phyloP scores from a whole-genome alignment of 2,329 filamentous ascomycete species.

The Beauveria medogensis region DNA sequence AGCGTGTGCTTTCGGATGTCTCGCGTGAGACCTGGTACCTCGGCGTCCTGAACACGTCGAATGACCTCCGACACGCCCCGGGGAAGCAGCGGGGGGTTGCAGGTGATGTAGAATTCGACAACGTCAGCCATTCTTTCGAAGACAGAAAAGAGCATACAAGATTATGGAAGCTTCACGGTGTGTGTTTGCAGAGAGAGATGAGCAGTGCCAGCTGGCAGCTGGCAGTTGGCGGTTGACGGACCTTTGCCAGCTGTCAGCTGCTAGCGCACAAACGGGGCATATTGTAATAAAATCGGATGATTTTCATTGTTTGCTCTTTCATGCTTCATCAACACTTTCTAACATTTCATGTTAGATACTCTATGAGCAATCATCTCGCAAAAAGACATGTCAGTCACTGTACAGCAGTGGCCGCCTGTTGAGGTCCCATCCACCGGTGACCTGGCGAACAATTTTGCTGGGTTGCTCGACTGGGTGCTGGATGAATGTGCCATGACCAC shows the following conservation, averaged over 20 bases:
- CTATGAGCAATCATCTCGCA: neutral
- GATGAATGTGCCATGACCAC: neutral
- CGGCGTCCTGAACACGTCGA: neutral
- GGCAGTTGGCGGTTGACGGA: neutral
- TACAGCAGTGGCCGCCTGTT: neutral
- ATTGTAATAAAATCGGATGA: neutral
- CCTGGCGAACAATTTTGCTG: neutral
- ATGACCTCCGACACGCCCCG: constrained; percentile 8
- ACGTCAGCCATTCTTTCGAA: neutral
- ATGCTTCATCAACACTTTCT: neutral
- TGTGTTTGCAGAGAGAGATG: neutral
- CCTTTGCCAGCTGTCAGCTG: constrained; percentile 2
- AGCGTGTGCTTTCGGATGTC: neutral
- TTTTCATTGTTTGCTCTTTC: neutral
- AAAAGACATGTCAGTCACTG: neutral
- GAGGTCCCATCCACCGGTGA: neutral
- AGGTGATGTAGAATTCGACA: constrained; percentile 4
- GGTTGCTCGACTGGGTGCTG: constrained; percentile 1
- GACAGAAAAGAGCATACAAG: too few species aligned
- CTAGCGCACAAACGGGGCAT: constrained; percentile 1
- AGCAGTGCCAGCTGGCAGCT: neutral
- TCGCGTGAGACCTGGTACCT: neutral
- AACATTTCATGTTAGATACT: neutral
- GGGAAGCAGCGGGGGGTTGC: constrained; percentile 5
- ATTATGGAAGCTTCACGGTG: neutral